Evolutionary conservation across 2,329 filamentous ascomycete genomes (phyloP).

Genomic region (Phialophora expanda): DNA sequence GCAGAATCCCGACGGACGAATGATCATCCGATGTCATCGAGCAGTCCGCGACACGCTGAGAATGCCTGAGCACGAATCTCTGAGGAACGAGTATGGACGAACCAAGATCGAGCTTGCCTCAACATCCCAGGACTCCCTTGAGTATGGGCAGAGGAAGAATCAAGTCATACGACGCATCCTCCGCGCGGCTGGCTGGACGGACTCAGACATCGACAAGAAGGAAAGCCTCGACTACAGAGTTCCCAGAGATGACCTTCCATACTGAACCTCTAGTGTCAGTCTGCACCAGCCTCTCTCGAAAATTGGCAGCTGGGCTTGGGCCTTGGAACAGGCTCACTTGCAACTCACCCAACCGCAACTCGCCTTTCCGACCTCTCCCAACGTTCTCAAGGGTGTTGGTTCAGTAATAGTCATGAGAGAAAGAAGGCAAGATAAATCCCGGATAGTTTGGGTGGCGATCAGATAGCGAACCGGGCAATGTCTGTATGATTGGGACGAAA

Average conservation of each 20-base stretch:
- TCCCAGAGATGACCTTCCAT: neutral
- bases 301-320: neutral
- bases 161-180: conserved; percentile 31
- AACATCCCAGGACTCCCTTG: conserved; percentile 33
- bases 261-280: neutral
- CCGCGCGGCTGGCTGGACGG: conserved; percentile 28
- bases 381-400: neutral
- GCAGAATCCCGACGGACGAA: conserved; percentile 26
- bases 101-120: conserved; percentile 37
- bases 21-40: conserved; percentile 34
- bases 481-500: neutral
- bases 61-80: conserved; percentile 23
- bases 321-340: neutral
- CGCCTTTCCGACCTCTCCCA: neutral
- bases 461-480: neutral
- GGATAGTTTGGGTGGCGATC: neutral
- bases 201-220: conserved; percentile 27
- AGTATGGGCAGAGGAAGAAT: conserved; percentile 34
- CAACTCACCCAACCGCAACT: neutral
- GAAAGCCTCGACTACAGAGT: conserved; percentile 13
- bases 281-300: neutral
- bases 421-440: too few relatives aligned
- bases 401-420: too few relatives aligned
- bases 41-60: conserved; percentile 33
- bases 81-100: conserved; percentile 35